Percentiles rank a stretch among this genome's conserved stretches.
Evolutionary conservation across 768 basidiomycete genomes (phyloP).

Genomic region (Agrocybe pediades): DNA sequence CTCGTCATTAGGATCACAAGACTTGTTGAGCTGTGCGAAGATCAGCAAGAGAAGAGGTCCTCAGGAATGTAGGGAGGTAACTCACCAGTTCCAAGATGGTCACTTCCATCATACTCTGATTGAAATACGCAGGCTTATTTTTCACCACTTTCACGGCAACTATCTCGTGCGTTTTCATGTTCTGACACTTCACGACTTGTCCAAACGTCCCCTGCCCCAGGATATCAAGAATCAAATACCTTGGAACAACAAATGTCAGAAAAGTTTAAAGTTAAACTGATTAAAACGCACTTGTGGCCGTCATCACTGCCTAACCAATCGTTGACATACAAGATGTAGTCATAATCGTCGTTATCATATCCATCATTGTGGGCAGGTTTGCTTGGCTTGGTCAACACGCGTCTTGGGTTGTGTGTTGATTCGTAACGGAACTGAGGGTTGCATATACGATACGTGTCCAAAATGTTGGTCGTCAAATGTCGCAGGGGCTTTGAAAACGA

Average conservation of each 20-base stretch:
- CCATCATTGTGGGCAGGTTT: constrained; percentile 96
- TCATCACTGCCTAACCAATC: constrained; percentile 95
- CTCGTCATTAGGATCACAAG: constrained; percentile 90
- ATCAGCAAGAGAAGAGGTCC: constrained; percentile 4
- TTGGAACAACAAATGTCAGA: constrained; percentile 29
- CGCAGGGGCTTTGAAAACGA: constrained; percentile 48
- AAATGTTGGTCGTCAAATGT: constrained; percentile 80
- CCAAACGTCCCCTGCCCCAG: constrained; percentile 99
- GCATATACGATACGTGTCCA: constrained; percentile 92
- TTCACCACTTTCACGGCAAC: constrained; percentile 99
- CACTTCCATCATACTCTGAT: constrained; percentile 99
- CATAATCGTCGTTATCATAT: constrained; percentile 98
- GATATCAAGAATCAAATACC: constrained; percentile 96
- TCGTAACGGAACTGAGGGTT: constrained; percentile 96
- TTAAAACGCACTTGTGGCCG: constrained; percentile 87
- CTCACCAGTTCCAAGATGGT: constrained; percentile 93
- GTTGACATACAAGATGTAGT: constrained; percentile 99
- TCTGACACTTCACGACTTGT: constrained; percentile 99
- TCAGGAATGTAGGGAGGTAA: constrained; percentile 19
- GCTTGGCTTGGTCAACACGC: constrained; percentile 97
- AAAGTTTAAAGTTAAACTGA: no score
- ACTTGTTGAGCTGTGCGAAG: constrained; percentile 81
- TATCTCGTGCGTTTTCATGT: constrained; percentile 98
- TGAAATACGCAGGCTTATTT: constrained; percentile 99
- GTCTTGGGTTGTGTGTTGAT: constrained; percentile 89